phyloP scores from a whole-genome alignment of 108 stramenopile species.

The Asterionellopsis glacialis region DNA sequence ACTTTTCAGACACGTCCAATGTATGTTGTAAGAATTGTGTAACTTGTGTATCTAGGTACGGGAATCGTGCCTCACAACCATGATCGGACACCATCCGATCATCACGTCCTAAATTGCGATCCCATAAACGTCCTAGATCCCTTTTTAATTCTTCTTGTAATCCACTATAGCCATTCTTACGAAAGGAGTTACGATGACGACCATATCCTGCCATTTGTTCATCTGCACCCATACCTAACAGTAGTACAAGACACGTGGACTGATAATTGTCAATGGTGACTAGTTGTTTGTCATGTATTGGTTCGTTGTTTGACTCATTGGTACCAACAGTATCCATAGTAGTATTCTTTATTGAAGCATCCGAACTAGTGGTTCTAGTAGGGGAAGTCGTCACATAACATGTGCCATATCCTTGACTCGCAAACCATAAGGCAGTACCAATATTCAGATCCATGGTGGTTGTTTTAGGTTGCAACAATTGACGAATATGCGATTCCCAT shows the following conservation, averaged over 20 bases:
- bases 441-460: slow-evolving; percentile 95
- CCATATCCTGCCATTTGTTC: slow-evolving; percentile 97
- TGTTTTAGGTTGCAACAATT: slow-evolving; percentile 67
- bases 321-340: no score
- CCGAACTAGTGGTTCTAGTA: not conserved
- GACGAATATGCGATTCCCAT: slow-evolving; percentile 48
- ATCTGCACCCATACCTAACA: slow-evolving; percentile 95
- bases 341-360: no score
- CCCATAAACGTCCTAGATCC: slow-evolving; percentile 91
- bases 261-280: not conserved
- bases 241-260: slow-evolving; percentile 35
- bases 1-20: slow-evolving; percentile 38
- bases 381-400: not conserved
- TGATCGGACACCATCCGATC: slow-evolving; percentile 89
- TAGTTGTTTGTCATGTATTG: not conserved
- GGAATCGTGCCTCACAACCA: slow-evolving; percentile 90
- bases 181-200: slow-evolving; percentile 86
- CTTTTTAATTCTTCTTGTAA: slow-evolving; percentile 71
- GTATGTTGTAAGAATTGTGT: slow-evolving; percentile 38
- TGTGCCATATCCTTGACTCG: slow-evolving; percentile 61
- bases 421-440: slow-evolving; percentile 93
- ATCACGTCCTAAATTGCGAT: slow-evolving; percentile 94
- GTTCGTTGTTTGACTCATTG: no score
- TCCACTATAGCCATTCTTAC: slow-evolving; percentile 55
- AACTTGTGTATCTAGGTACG: slow-evolving; percentile 92